Conservation (phyloP, 83 land plant species). For the Picea mariana region DNA sequence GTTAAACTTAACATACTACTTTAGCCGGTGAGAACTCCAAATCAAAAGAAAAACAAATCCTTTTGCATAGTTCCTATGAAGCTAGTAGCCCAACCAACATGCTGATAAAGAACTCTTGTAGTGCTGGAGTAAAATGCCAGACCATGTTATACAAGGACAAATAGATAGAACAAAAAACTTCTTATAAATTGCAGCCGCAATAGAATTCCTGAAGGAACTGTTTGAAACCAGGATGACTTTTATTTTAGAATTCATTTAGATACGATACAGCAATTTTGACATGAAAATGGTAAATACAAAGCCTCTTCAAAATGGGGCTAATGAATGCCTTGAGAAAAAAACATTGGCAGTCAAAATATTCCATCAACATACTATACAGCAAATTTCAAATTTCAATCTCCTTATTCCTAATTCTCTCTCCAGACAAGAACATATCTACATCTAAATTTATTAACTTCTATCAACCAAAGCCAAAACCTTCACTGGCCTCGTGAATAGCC, state of each 20-base stretch:
- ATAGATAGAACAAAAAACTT: too few species aligned
- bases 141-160: too few species aligned
- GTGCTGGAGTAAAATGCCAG: too few species aligned
- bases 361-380: background rate
- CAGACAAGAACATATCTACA: slow-evolving; percentile 5
- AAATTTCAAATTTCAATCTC: background rate
- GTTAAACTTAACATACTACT: too few species aligned
- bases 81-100: too few species aligned
- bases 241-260: slow-evolving; percentile 6
- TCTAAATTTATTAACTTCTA: too few species aligned
- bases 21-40: too few species aligned
- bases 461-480: slow-evolving; percentile 98
- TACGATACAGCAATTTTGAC: slow-evolving; percentile 9
- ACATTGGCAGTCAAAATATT: slow-evolving; percentile 8
- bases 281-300: slow-evolving; percentile 8
- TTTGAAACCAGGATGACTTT: slow-evolving; percentile 11
- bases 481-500: slow-evolving; percentile 97
- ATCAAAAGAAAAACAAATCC: too few species aligned
- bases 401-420: slow-evolving; percentile 10
- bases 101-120: too few species aligned
- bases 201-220: background rate
- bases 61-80: too few species aligned
- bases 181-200: background rate
- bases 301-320: slow-evolving; percentile 12
- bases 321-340: slow-evolving; percentile 3